phyloP scores from a whole-genome alignment of 2,329 filamentous ascomycete species.

The Volutella citrinella region DNA sequence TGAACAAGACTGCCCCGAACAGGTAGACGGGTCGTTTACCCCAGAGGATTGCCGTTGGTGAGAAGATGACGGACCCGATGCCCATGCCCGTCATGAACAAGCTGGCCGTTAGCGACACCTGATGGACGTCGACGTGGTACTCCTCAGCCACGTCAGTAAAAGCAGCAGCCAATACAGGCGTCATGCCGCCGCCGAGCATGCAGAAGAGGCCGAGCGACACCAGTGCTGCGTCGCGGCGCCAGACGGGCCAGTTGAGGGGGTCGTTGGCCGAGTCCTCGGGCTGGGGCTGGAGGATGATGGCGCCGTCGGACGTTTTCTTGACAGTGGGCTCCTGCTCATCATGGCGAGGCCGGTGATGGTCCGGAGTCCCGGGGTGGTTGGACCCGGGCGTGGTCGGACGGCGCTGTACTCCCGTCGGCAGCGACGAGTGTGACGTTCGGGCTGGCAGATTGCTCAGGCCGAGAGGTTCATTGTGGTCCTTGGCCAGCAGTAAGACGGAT shows the following conservation, averaged over 20 bases:
- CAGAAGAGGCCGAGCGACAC: slow-evolving; percentile 87
- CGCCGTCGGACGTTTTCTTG: slow-evolving; percentile 78
- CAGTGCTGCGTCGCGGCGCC: slow-evolving; percentile 76
- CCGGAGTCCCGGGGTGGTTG: slow-evolving; percentile 31
- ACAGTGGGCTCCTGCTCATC: slow-evolving; percentile 41
- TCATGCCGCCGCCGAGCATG: slow-evolving; percentile 90
- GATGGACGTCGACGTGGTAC: slow-evolving; percentile 63
- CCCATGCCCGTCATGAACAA: slow-evolving; percentile 94
- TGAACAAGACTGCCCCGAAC: slow-evolving; percentile 71
- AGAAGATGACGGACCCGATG: slow-evolving; percentile 77
- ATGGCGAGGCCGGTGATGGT: slow-evolving; percentile 14
- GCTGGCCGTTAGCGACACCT: slow-evolving; percentile 83
- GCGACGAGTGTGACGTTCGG: slow-evolving; percentile 56
- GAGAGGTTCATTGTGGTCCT: slow-evolving; percentile 56
- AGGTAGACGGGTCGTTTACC: slow-evolving; percentile 93
- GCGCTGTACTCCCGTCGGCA: too few species aligned
- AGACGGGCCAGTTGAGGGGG: slow-evolving; percentile 84
- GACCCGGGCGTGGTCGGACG: slow-evolving; percentile 39
- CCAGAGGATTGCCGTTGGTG: slow-evolving; percentile 85
- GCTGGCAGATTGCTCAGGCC: slow-evolving; percentile 56
- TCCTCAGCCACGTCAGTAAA: slow-evolving; percentile 74
- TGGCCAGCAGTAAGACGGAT: slow-evolving; percentile 55
- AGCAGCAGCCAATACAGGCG: slow-evolving; percentile 82
- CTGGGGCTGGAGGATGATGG: slow-evolving; percentile 86
- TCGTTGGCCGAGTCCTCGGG: slow-evolving; percentile 90